Conservation (phyloP, 805 yeast genomes). For the Tetrapisispora fleetii region DNA sequence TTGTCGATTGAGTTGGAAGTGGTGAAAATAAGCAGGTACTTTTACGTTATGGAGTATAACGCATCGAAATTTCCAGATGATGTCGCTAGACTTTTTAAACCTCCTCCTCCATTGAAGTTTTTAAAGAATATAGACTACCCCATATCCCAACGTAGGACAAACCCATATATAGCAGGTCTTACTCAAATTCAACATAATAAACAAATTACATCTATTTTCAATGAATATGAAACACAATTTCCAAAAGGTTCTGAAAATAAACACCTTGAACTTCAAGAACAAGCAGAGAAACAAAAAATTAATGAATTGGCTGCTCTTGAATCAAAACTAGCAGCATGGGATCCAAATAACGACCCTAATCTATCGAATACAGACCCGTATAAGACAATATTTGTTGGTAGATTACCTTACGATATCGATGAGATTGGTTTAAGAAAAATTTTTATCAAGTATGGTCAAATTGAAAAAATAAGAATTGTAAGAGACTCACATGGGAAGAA, state of each 20-base stretch:
- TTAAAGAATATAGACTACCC: conserved; percentile 42
- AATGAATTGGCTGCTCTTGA: conserved; percentile 28
- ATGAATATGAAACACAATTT: conserved; percentile 22
- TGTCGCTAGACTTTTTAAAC: conserved; percentile 34
- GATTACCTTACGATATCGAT: conserved; percentile 53
- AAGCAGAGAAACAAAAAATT: conserved; percentile 8
- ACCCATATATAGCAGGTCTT: conserved; percentile 39
- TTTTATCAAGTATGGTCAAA: conserved; percentile 58
- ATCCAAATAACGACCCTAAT: conserved; percentile 48
- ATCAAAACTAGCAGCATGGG: conserved; percentile 35
- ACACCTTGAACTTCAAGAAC: conserved; percentile 24
- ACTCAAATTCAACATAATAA: conserved; percentile 19
- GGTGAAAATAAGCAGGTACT: not conserved
- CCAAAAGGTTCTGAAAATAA: conserved; percentile 18
- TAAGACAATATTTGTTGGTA: conserved; percentile 65
- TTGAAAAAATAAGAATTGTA: conserved; percentile 54
- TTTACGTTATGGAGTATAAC: conserved; percentile 1
- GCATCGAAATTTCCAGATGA: conserved; percentile 32
- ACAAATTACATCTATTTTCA: not conserved
- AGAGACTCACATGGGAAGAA: conserved; percentile 38
- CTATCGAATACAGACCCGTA: conserved; percentile 59
- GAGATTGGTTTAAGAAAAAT: conserved; percentile 60
- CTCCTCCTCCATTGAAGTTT: conserved; percentile 47
- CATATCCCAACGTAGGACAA: conserved; percentile 36
- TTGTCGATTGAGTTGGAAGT: no score